Evolutionary conservation across 2,329 filamentous ascomycete species (phyloP).

Genomic region (Diaporthe sp.): DNA sequence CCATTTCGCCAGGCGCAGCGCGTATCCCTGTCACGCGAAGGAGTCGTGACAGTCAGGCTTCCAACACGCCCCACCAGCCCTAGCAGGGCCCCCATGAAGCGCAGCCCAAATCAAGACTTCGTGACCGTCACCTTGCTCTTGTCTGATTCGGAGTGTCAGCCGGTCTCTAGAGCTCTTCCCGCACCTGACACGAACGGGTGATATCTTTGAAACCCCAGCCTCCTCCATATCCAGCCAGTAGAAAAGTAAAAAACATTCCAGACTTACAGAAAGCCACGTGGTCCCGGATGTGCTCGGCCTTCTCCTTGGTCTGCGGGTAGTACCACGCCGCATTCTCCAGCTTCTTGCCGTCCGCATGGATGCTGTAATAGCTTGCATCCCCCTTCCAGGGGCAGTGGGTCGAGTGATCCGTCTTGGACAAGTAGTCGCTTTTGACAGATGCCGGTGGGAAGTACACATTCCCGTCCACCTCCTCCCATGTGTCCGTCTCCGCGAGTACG

Average conservation of each 20-base stretch:
- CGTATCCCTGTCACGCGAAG: constrained; percentile 29
- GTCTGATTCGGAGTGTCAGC: constrained; percentile 45
- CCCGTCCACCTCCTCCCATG: constrained; percentile 69
- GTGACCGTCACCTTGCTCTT: constrained; percentile 52
- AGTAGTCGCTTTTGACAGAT: constrained; percentile 59
- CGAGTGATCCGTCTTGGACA: constrained; percentile 60
- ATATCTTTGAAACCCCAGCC: background rate
- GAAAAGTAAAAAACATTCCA: background rate
- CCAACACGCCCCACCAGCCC: constrained; percentile 2
- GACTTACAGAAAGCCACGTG: constrained; percentile 71
- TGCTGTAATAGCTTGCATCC: constrained; percentile 68
- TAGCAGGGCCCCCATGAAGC: constrained; percentile 21
- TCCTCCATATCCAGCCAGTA: background rate
- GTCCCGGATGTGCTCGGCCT: constrained; percentile 65
- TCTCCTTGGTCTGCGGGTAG: constrained; percentile 65
- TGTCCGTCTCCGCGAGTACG: constrained; percentile 64
- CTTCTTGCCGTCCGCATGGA: constrained; percentile 63
- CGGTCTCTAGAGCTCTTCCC: constrained; percentile 34
- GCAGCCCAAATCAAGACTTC: constrained; percentile 29
- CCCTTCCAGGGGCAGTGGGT: constrained; percentile 72
- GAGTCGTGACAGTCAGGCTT: constrained; percentile 21
- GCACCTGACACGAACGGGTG: background rate
- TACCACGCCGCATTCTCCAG: constrained; percentile 71
- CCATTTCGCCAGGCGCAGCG: constrained; percentile 20
- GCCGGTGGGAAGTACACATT: constrained; percentile 69